Conservation (phyloP, 129 eudicot genomes). For the Helianthus tuberosus region DNA sequence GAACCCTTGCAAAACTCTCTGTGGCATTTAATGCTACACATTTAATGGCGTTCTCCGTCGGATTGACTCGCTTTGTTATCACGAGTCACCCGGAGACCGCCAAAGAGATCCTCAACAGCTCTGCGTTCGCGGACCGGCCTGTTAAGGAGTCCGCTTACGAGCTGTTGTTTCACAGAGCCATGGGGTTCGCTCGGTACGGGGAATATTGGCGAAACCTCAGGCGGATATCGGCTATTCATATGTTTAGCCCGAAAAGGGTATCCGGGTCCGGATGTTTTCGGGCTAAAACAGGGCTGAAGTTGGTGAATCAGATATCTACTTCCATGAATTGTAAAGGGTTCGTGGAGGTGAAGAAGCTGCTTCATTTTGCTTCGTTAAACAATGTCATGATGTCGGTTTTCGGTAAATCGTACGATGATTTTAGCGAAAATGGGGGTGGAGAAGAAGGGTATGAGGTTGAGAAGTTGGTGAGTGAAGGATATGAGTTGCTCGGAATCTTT, state of each 20-base stretch:
- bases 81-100: slow-evolving; percentile 77
- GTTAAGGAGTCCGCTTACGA: slow-evolving; percentile 84
- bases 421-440: slow-evolving; percentile 3
- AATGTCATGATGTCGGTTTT: slow-evolving; percentile 93
- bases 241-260: slow-evolving; percentile 68
- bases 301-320: slow-evolving; percentile 45
- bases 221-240: slow-evolving; percentile 63
- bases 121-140: slow-evolving; percentile 84
- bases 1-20: slow-evolving; percentile 45
- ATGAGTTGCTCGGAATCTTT: slow-evolving; percentile 69
- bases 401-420: slow-evolving; percentile 47
- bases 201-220: slow-evolving; percentile 87
- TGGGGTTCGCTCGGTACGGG: slow-evolving; percentile 95
- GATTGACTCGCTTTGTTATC: slow-evolving; percentile 72
- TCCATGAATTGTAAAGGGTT: slow-evolving; percentile 48
- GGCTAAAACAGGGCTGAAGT: slow-evolving; percentile 48
- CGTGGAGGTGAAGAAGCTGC: slow-evolving; percentile 60
- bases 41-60: slow-evolving; percentile 87
- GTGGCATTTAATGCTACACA: slow-evolving; percentile 32
- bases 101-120: slow-evolving; percentile 60
- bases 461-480: slow-evolving; percentile 84
- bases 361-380: slow-evolving; percentile 78
- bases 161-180: slow-evolving; percentile 80
- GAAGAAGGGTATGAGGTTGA: slow-evolving; percentile 48
- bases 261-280: slow-evolving; percentile 48